phyloP scores from a whole-genome alignment of 2,329 filamentous ascomycete genomes.

The Hansfordia pulvinata region DNA sequence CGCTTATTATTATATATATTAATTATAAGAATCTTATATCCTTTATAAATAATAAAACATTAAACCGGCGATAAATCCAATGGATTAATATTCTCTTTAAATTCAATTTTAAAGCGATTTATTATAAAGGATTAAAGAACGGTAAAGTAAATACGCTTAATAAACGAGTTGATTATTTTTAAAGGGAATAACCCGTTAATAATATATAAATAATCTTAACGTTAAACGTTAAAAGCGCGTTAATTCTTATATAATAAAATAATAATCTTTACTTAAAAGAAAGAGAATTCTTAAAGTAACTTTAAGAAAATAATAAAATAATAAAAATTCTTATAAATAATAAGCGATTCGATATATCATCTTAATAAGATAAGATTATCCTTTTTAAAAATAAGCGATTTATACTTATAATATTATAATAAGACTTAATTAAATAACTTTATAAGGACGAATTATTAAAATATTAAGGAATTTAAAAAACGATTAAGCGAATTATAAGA shows the following conservation, averaged over 20 bases:
- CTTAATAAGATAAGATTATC: no score
- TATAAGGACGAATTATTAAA: not conserved
- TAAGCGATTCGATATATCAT: no score
- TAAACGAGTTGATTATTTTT: not conserved
- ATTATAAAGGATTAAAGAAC: conserved; percentile 1
- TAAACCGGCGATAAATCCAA: conserved; percentile 8
- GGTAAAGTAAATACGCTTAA: not conserved
- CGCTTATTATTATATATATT: conserved; percentile 3
- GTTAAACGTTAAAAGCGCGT: no score
- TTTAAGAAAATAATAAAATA: not conserved
- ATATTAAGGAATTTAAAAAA: conserved; percentile 2
- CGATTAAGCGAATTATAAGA: not conserved
- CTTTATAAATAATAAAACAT: conserved; percentile 11
- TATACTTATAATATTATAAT: not conserved
- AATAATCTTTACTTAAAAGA: no score
- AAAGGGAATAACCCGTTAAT: not conserved
- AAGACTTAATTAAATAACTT: not conserved
- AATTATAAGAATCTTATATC: conserved; percentile 12
- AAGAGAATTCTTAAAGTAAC: not conserved
- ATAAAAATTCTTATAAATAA: no score
- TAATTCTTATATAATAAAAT: no score
- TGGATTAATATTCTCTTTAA: not conserved
- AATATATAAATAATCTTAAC: conserved; percentile 1
- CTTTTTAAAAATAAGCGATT: no score
- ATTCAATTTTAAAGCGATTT: conserved; percentile 3